phyloP scores from a whole-genome alignment of 345 rosid genomes.

The Erodium maritimum region DNA sequence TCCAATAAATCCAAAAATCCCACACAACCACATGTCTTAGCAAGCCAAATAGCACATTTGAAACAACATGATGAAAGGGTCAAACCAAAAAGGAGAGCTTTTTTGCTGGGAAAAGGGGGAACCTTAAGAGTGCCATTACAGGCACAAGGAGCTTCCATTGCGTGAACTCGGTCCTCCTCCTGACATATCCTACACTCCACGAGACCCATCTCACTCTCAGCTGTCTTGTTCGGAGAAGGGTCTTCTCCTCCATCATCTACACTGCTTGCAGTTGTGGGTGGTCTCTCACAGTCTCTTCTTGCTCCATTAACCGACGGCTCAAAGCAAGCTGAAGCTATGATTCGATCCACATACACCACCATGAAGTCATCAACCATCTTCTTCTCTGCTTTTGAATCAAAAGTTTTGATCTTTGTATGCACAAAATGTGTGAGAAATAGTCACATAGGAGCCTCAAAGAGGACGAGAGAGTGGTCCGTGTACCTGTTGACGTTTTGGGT shows the following conservation, averaged over 20 bases:
- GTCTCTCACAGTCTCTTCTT: neutral
- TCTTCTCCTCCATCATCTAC: slow-evolving; percentile 15
- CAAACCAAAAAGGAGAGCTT: neutral
- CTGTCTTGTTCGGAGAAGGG: slow-evolving; percentile 18
- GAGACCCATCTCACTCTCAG: slow-evolving; percentile 4
- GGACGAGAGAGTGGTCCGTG: too few relatives aligned
- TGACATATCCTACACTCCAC: slow-evolving; percentile 67
- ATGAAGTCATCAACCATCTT: slow-evolving; percentile 38
- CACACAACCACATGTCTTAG: neutral
- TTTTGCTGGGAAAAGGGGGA: neutral
- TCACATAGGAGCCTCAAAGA: too few relatives aligned
- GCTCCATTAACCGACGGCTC: slow-evolving; percentile 11
- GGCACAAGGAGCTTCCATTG: slow-evolving; percentile 60
- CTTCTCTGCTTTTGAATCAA: neutral
- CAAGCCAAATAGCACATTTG: neutral
- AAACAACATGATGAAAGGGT: neutral
- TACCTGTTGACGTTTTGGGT: too few relatives aligned
- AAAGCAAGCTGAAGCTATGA: slow-evolving; percentile 27
- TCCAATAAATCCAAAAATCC: neutral
- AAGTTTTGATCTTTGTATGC: too few relatives aligned
- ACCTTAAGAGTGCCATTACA: slow-evolving; percentile 67
- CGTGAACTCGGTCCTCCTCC: slow-evolving; percentile 35
- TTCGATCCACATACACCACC: slow-evolving; percentile 26
- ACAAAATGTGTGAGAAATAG: too few relatives aligned
- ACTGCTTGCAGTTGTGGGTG: neutral